phyloP scores from a whole-genome alignment of 805 yeast genomes.

The Monosporozyma siamensis region DNA sequence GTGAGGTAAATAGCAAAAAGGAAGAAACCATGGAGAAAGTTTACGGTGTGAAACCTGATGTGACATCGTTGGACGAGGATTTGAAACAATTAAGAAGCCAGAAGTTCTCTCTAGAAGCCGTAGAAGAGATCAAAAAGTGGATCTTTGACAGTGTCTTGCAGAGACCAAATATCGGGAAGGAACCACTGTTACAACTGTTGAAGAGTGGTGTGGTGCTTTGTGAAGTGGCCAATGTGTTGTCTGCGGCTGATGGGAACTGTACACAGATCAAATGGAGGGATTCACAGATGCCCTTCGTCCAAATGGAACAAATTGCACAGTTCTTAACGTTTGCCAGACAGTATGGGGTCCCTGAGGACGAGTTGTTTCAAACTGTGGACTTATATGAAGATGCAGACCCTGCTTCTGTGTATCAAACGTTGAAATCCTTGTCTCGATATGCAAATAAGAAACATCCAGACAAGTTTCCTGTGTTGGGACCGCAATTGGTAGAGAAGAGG shows the following conservation, averaged over 20 bases:
- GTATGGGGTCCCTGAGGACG: constrained; percentile 72
- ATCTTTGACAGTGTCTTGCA: constrained; percentile 34
- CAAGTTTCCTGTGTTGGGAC: constrained; percentile 46
- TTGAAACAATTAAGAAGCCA: constrained; percentile 39
- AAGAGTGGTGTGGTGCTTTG: constrained; percentile 57
- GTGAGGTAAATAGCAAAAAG: no score
- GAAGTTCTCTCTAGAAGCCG: constrained; percentile 39
- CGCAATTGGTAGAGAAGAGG: constrained; percentile 40
- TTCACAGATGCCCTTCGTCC: constrained; percentile 64
- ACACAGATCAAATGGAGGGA: constrained; percentile 40
- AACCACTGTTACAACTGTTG: constrained; percentile 39
- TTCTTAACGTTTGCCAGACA: constrained; percentile 53
- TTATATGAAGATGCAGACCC: constrained; percentile 62
- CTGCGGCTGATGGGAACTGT: constrained; percentile 26
- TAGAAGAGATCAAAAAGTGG: constrained; percentile 46
- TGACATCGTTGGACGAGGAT: constrained; percentile 58
- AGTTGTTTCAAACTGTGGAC: constrained; percentile 70
- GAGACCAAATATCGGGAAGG: constrained; percentile 16
- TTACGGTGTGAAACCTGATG: constrained; percentile 27
- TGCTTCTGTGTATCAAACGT: constrained; percentile 63
- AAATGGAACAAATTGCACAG: constrained; percentile 75
- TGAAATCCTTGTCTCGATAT: constrained; percentile 63
- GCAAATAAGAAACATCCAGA: constrained; percentile 47
- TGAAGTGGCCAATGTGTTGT: constrained; percentile 29
- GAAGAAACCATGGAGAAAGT: constrained; percentile 1